These are phyloP conservation scores for Candida pseudoviswanathii DNA, from an alignment of 1,139 yeast genomes.

Conservation along the genomic window DNA sequence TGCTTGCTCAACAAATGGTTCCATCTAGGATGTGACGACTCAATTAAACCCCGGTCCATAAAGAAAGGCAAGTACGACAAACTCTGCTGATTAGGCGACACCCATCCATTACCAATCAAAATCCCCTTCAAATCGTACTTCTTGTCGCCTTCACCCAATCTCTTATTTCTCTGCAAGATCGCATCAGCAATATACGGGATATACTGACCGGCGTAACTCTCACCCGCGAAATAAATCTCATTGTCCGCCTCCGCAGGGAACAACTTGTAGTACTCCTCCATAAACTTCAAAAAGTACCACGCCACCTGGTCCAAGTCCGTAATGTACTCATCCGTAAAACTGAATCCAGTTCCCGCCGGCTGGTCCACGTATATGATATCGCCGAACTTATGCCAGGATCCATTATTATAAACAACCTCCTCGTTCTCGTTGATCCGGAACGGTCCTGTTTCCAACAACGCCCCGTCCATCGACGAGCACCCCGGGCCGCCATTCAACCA, in stretches of 20 bases:
- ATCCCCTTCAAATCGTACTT: conserved; percentile 59
- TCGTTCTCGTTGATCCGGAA: conserved; percentile 57
- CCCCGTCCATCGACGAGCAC: conserved; percentile 98
- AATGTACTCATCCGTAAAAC: conserved; percentile 58
- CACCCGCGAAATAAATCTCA: conserved; percentile 85
- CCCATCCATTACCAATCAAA: conserved; percentile 95
- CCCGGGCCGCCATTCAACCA: conserved; percentile 99
- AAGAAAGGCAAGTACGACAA: conserved; percentile 79
- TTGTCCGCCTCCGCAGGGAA: conserved; percentile 75
- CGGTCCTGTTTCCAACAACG: conserved; percentile 91
- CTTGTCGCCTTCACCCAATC: conserved; percentile 20
- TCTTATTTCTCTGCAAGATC: conserved; percentile 51
- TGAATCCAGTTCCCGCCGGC: conserved; percentile 94
- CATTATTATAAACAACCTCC: conserved; percentile 57
- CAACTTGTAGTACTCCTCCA: conserved; percentile 63
- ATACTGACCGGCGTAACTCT: conserved; percentile 96
- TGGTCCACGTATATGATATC: conserved; percentile 89
- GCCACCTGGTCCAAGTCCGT: conserved; percentile 62
- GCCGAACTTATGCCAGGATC: conserved; percentile 84
- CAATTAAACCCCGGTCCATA: conserved; percentile 58
- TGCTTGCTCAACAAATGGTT: conserved; percentile 48
- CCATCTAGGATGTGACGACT: conserved; percentile 40
- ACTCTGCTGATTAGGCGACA: conserved; percentile 87
- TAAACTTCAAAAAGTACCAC: conserved; percentile 61
- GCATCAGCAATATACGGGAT: conserved; percentile 83